A percentile compares a stretch with the other conserved stretches of the same genome.
Conservation (phyloP, 1,284 basidiomycete genomes). For the Pholiota adiposa region DNA sequence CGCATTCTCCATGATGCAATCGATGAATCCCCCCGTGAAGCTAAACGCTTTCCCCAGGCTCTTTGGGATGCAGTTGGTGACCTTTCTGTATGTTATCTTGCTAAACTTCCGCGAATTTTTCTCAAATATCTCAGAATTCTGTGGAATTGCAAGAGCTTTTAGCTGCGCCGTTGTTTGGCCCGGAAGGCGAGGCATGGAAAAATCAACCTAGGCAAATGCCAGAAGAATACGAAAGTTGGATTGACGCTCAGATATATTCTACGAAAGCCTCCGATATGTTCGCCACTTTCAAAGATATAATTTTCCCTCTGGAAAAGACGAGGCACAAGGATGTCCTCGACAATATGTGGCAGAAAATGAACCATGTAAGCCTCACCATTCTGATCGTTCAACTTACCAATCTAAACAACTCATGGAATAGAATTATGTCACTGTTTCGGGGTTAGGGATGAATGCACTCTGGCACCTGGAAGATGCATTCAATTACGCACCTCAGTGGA, state of each 20-base stretch:
- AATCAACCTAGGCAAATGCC: constrained; percentile 53
- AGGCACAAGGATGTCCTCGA: constrained; percentile 53
- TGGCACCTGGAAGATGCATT: constrained; percentile 66
- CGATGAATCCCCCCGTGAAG: constrained; percentile 69
- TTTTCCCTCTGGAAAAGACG: constrained; percentile 61
- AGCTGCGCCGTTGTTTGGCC: constrained; percentile 57
- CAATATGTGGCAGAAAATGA: constrained; percentile 66
- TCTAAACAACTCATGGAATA: constrained; percentile 27
- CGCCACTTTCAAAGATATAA: constrained; percentile 55
- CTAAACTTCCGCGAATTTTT: neutral
- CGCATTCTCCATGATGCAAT: constrained; percentile 69
- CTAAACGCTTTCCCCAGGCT: constrained; percentile 72
- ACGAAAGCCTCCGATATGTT: constrained; percentile 53
- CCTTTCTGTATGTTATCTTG: constrained; percentile 56
- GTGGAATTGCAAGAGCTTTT: constrained; percentile 67
- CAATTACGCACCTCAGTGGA: constrained; percentile 62
- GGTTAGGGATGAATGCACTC: constrained; percentile 58
- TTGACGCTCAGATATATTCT: constrained; percentile 67
- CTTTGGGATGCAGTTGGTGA: constrained; percentile 81
- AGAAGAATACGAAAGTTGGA: constrained; percentile 62
- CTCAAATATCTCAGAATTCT: constrained; percentile 45
- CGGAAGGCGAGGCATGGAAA: constrained; percentile 54
- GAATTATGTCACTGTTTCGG: constrained; percentile 61
- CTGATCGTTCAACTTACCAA: neutral
- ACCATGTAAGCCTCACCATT: constrained; percentile 47